phyloP scores from a whole-genome alignment of 2,329 filamentous ascomycete genomes.

The Aspergillus pseudotamarii region DNA sequence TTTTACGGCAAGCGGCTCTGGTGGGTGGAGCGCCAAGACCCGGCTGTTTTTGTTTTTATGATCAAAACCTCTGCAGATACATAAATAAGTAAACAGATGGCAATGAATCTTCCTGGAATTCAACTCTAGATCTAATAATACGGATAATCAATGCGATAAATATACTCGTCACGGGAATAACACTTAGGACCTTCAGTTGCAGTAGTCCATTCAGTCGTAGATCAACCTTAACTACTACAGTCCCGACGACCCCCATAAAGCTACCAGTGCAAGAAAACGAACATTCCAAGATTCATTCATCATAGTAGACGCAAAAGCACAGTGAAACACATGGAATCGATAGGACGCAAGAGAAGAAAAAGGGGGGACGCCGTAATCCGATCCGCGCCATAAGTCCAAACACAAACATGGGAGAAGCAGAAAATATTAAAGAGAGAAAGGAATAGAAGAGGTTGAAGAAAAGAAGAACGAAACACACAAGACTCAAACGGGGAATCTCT shows the following conservation, averaged over 20 bases:
- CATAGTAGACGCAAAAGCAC: background rate
- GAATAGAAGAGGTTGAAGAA: constrained; percentile 7
- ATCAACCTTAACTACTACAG: background rate
- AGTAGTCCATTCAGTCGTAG: background rate
- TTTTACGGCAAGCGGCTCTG: constrained; percentile 1
- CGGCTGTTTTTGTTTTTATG: background rate
- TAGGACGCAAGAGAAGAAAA: constrained; percentile 2
- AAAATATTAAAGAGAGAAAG: constrained; percentile 19
- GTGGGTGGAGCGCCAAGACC: constrained; percentile 3
- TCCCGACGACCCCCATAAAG: background rate
- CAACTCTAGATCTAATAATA: too few species aligned
- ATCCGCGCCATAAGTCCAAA: background rate
- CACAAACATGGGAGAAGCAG: constrained; percentile 11
- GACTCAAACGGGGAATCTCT: background rate
- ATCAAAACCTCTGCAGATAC: background rate
- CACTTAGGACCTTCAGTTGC: background rate
- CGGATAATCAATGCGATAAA: background rate
- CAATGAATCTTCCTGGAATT: background rate
- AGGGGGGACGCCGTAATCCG: background rate
- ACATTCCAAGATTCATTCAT: constrained; percentile 3
- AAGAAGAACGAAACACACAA: constrained; percentile 10
- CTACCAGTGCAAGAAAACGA: background rate
- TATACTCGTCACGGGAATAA: background rate
- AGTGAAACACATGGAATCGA: background rate
- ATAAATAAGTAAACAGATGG: too few species aligned